Evolutionary conservation across 257 asterid genomes (phyloP), one percentile per base, ranked within the genome.

Genomic region (Salvia splendens): DNA sequence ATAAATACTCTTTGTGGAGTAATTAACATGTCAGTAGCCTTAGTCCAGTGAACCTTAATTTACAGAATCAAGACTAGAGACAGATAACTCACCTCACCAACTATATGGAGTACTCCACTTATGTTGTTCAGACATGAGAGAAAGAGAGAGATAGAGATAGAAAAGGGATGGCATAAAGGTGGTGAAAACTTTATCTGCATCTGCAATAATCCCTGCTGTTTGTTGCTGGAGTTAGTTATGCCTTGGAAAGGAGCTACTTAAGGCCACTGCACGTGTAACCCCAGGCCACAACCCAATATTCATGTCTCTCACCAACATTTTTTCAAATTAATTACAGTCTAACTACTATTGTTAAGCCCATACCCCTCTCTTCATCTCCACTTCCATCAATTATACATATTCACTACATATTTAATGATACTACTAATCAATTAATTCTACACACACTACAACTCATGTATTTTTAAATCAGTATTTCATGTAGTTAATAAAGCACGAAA

Each of bases 191-290:
- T 73, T 65, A 73, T 66, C 64, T 60, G 61, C 30, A 68, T 56
- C 43, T 56, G 73, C 66, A 73, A 49, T 67, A 73, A 67, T 60
- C 65, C 65, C 30, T 56, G 75, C 47, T 24, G 30, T 24, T 24
- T 24, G 30, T 24, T 69, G 68, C 30, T 47, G 64, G 72, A 77
- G 82, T 77, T 77, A 71, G 82, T 80, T 80, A 80, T 77, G 82
- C 85, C 82, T 80, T 73, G 85, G 74, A 51, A 80, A 80, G 40
- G 77, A 74, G 72, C 85, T 67, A 77, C 47, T 80, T 45, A 46
- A 61, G 68, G 60, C 52, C 68, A 46, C 0, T 65, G 80, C 82
- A 80, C 85, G 82, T 80, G 85, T 77, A 74, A 33, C 30, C 30
- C 30, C 30, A n/a, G n/a, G n/a, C n/a, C n/a, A 75, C 4, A 63